A percentile compares a stretch with the other conserved stretches of the same genome.
These are phyloP conservation scores for Gilbertella persicaria DNA, from an alignment of 371 early-diverging fungal species.

Conservation along the genomic window DNA sequence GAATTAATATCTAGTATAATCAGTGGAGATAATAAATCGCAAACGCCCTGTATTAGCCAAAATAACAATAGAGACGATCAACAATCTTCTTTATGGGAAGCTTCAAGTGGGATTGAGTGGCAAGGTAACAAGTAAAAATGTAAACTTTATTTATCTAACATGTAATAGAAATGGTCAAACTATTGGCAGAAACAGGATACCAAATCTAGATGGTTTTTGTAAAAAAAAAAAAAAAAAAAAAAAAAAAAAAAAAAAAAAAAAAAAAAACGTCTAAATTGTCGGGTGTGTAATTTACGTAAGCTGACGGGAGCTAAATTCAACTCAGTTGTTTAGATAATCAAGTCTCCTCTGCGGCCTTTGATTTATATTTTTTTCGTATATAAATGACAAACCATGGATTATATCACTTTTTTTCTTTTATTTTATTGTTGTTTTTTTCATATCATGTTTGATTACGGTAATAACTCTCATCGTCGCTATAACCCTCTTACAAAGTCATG, in stretches of 20 bases:
- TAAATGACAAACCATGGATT: background rate
- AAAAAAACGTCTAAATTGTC: background rate
- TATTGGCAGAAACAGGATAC: constrained; percentile 22
- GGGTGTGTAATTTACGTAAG: constrained; percentile 8
- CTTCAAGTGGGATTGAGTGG: constrained; percentile 41
- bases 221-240: background rate
- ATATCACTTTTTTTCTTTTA: background rate
- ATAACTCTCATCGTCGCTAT: constrained; percentile 83
- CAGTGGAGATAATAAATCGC: no score
- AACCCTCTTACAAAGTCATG: constrained; percentile 88
- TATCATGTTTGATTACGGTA: constrained; percentile 40
- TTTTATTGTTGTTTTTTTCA: background rate
- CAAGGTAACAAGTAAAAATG: constrained; percentile 44
- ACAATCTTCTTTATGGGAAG: constrained; percentile 23
- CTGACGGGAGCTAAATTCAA: constrained; percentile 2
- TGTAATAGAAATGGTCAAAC: constrained; percentile 23
- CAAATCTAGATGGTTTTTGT: constrained; percentile 1
- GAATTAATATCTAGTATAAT: constrained; percentile 18
- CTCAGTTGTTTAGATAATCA: constrained; percentile 27
- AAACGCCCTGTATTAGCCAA: no score
- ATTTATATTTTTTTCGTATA: constrained; percentile 2
- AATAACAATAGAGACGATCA: constrained; percentile 10
- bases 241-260: background rate
- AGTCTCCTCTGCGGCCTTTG: constrained; percentile 12
- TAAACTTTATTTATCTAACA: constrained; percentile 5